phyloP scores from a whole-genome alignment of 2,329 filamentous ascomycete genomes.

The Fusarium sp. region DNA sequence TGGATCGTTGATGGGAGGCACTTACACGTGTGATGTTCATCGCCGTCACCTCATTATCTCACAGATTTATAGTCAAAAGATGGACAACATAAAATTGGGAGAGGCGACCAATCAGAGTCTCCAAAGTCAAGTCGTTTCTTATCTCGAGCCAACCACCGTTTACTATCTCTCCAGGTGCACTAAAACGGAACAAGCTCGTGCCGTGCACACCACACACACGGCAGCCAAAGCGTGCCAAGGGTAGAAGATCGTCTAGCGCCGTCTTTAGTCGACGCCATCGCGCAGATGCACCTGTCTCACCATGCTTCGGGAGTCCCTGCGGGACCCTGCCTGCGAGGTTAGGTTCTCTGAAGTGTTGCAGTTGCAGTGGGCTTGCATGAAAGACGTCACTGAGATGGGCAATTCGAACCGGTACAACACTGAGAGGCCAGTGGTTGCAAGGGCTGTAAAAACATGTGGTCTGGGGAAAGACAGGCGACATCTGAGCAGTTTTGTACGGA shows the following conservation, averaged over 20 bases:
- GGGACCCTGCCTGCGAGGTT: conserved; percentile 22
- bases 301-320: conserved; percentile 42
- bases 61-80: conserved; percentile 46
- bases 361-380: conserved; percentile 28
- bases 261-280: conserved; percentile 37
- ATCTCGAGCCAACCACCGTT: conserved; percentile 54
- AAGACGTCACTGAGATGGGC: conserved; percentile 43
- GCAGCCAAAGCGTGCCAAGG: conserved; percentile 31
- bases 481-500: conserved; percentile 20
- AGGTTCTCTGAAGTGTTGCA: conserved; percentile 32
- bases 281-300: conserved; percentile 41
- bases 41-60: conserved; percentile 40
- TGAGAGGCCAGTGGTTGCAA: conserved; percentile 13
- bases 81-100: conserved; percentile 55
- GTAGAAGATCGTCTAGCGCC: conserved; percentile 37
- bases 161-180: conserved; percentile 26
- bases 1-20: conserved; percentile 18
- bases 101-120: conserved; percentile 50
- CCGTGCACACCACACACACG: conserved; percentile 34
- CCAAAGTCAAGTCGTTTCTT: conserved; percentile 46
- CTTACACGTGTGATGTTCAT: conserved; percentile 27
- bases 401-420: conserved; percentile 32
- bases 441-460: conserved; percentile 2
- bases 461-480: conserved; percentile 6
- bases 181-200: conserved; percentile 44